Percentiles rank a stretch among this genome's conserved stretches.
Conservation (phyloP, 805 yeast species). For the Komagataella pastoris region DNA sequence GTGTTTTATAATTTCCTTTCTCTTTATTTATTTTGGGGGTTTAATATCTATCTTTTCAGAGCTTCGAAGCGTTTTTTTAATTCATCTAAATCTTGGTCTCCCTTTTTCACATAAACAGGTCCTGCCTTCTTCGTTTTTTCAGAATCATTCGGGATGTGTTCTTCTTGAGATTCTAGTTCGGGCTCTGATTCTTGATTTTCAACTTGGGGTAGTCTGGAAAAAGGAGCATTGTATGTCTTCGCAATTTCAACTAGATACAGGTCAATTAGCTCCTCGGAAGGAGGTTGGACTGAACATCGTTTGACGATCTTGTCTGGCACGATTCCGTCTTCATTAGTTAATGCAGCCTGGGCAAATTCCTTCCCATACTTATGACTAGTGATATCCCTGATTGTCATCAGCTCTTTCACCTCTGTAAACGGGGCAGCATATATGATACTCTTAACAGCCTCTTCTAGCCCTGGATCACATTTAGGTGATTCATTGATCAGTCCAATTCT, state of each 20-base stretch:
- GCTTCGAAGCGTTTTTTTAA: slow-evolving; percentile 69
- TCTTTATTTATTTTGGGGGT: not conserved
- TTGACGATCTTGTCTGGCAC: slow-evolving; percentile 59
- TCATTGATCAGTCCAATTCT: slow-evolving; percentile 45
- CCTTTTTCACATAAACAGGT: slow-evolving; percentile 9
- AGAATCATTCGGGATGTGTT: slow-evolving; percentile 6
- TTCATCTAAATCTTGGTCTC: slow-evolving; percentile 44
- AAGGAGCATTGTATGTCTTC: slow-evolving; percentile 63
- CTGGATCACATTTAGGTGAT: slow-evolving; percentile 27
- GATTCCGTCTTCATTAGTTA: slow-evolving; percentile 32
- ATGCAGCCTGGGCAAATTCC: slow-evolving; percentile 46
- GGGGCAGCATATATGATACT: slow-evolving; percentile 58
- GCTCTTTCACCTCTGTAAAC: slow-evolving; percentile 66
- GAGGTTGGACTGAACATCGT: slow-evolving; percentile 56
- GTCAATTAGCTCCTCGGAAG: slow-evolving; percentile 47
- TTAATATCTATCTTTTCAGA: slow-evolving; percentile 25
- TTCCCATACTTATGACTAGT: slow-evolving; percentile 50
- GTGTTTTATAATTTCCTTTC: slow-evolving; percentile 1
- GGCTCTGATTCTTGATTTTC: slow-evolving; percentile 14
- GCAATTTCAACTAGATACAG: slow-evolving; percentile 74
- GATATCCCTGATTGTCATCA: slow-evolving; percentile 45
- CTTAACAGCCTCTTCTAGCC: slow-evolving; percentile 65
- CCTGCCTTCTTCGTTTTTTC: slow-evolving; percentile 9
- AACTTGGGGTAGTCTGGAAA: slow-evolving; percentile 20
- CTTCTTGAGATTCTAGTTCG: slow-evolving; percentile 12